Evolutionary conservation across 139 green algal species (phyloP), one percentile per base, ranked within the genome.

Genomic region (Chara braunii): DNA sequence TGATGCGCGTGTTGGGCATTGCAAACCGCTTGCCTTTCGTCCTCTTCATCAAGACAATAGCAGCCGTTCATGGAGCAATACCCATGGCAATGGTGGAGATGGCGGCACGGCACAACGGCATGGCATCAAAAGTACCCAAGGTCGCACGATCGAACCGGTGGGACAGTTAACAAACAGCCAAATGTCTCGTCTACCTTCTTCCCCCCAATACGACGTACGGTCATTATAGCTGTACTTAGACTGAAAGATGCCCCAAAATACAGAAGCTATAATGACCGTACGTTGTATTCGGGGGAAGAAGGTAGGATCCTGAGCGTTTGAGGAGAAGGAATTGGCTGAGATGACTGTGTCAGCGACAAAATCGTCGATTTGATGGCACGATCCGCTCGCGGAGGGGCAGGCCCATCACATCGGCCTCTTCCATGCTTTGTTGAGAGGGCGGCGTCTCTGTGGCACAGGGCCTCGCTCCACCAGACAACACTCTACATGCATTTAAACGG

Each of bases 101-200:
- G 52, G 89, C 83, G 1, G 79, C 78, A 22, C 44, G 36, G 64
- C 63, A 78, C 54, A 92, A 77, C 83, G 89, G 85, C 86, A 98
- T 97, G 33, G 90, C 89, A 61, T 97, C 92, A 36, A 51, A 75
- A 33, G 70, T 74, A 8, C 43, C 65, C 65, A 75, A 72, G 6
- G 57, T 42, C 4, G 65, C 30, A 36, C 36, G 1, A 99, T 94
- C 22, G 83, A 94, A 56, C 94, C 93, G 57, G 92, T 93, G 32
- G 93, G 91, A 29, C 87, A 97, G 80, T 99, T 99, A 74, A 99
- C 95, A 82, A 97, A 98, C 28, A 99, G 66, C 75, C 95, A 95
- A 80, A 99, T 98, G 78, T 97, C 92, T 18, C 40, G 40, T 18
- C 79, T n/a, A n/a, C n/a, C n/a, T n/a, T n/a, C n/a, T n/a, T n/a